These are phyloP conservation scores for Lactifluus pinguis DNA, from an alignment of 768 basidiomycete genomes.

Conservation along the genomic window DNA sequence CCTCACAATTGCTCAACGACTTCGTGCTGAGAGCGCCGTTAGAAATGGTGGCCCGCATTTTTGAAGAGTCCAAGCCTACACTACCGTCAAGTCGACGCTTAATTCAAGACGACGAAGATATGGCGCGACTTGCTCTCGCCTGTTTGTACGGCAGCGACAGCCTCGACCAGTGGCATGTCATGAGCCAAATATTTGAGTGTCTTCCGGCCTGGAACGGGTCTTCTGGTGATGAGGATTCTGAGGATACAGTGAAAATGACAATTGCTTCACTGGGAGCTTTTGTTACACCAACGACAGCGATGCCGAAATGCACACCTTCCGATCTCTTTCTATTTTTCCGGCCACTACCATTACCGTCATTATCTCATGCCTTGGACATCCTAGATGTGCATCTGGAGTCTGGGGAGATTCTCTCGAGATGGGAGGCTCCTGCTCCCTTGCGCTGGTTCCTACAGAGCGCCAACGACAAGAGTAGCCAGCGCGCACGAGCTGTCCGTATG, in stretches of 20 bases:
- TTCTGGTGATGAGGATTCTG: constrained; percentile 48
- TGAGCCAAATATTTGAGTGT: constrained; percentile 94
- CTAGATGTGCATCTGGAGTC: constrained; percentile 92
- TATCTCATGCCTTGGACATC: constrained; percentile 81
- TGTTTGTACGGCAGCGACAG: constrained; percentile 78
- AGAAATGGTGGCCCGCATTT: constrained; percentile 60
- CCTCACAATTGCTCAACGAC: constrained; percentile 57
- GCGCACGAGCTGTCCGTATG: constrained; percentile 81
- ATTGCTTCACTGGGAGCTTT: constrained; percentile 72
- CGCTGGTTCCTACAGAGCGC: constrained; percentile 87
- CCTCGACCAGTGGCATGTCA: constrained; percentile 65
- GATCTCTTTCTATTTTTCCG: constrained; percentile 79
- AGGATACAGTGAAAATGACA: constrained; percentile 75
- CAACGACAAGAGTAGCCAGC: constrained; percentile 56
- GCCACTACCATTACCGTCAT: constrained; percentile 59
- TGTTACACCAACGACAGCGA: constrained; percentile 62
- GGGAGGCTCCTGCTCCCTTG: constrained; percentile 75
- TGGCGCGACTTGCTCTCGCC: constrained; percentile 79
- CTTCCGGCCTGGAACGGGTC: constrained; percentile 80
- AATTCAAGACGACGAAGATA: constrained; percentile 72
- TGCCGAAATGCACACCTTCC: constrained; percentile 45
- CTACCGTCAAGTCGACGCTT: constrained; percentile 60
- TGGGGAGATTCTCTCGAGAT: constrained; percentile 84
- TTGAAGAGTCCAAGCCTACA: constrained; percentile 90
- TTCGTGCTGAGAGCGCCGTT: constrained; percentile 64